Evolutionary conservation across 345 rosid genomes (phyloP).

Genomic region (Mallotus nudiflorus): DNA sequence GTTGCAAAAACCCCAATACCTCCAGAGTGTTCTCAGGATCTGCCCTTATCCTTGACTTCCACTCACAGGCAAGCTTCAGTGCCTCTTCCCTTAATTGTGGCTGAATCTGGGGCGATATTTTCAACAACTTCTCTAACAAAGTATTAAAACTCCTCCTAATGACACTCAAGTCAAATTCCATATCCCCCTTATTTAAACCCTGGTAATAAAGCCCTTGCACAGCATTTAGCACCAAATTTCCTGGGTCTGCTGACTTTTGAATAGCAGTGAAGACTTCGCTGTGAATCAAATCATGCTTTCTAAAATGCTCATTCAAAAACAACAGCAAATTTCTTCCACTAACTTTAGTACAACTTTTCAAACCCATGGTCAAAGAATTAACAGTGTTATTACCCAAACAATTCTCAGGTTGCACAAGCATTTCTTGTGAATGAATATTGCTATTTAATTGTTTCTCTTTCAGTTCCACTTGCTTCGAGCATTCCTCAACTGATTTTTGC

Average conservation of each 20-base stretch:
- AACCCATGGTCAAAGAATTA: conserved; percentile 12
- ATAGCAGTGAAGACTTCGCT: conserved; percentile 18
- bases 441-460: conserved; percentile 18
- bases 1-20: conserved; percentile 45
- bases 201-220: conserved; percentile 30
- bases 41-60: conserved; percentile 41
- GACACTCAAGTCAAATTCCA: conserved; percentile 11
- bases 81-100: conserved; percentile 32
- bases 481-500: conserved; percentile 18
- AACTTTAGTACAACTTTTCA: conserved; percentile 1
- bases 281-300: conserved; percentile 12
- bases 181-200: conserved; percentile 10
- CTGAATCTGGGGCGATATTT: conserved; percentile 16
- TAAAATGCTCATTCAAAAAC: conserved; percentile 23
- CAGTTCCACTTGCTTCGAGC: conserved; percentile 16
- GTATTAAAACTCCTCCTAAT: conserved; percentile 20
- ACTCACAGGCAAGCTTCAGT: conserved; percentile 25
- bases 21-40: conserved; percentile 34
- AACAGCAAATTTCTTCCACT: conserved; percentile 27
- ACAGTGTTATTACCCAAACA: neutral
- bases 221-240: conserved; percentile 33
- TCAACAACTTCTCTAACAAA: conserved; percentile 25
- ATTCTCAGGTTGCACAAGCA: neutral
- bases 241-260: conserved; percentile 34
- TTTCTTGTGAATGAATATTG: neutral